Evolutionary conservation across 2,329 filamentous ascomycete species (phyloP).

Genomic region (Cordyceps militaris): DNA sequence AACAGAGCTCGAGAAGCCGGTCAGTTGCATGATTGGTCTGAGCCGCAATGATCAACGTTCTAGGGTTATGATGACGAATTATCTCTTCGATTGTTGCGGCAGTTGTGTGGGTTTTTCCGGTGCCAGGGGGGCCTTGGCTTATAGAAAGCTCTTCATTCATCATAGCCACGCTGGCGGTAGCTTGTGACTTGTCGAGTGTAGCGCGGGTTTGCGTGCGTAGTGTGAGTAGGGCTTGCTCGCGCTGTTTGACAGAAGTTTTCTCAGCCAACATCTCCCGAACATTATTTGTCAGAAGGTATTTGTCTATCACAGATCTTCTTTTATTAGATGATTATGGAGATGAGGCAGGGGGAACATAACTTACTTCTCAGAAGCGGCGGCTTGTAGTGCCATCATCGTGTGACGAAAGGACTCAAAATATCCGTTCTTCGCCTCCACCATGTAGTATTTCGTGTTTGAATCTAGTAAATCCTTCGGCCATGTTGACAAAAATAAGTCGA

Average conservation of each 20-base stretch:
- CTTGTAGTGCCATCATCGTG: slow-evolving; percentile 64
- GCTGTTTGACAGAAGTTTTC: slow-evolving; percentile 13
- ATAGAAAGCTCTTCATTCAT: slow-evolving; percentile 66
- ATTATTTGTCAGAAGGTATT: background rate
- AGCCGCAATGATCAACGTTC: slow-evolving; percentile 70
- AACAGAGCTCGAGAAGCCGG: slow-evolving; percentile 63
- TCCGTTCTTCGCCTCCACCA: slow-evolving; percentile 67
- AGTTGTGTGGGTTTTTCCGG: slow-evolving; percentile 74
- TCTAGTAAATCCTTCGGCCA: slow-evolving; percentile 57
- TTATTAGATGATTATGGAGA: background rate
- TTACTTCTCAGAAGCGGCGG: slow-evolving; percentile 37
- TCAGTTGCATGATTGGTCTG: slow-evolving; percentile 91
- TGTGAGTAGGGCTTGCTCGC: too few relatives aligned
- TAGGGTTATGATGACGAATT: slow-evolving; percentile 34
- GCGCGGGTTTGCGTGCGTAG: slow-evolving; percentile 17
- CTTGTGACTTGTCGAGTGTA: slow-evolving; percentile 63
- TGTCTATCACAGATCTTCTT: background rate
- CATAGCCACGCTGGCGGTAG: slow-evolving; percentile 60
- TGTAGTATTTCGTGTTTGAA: slow-evolving; percentile 61
- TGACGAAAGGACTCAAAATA: slow-evolving; percentile 75
- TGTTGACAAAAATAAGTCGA: slow-evolving; percentile 68
- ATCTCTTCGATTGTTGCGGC: slow-evolving; percentile 52
- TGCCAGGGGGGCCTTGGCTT: slow-evolving; percentile 73
- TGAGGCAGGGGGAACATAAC: slow-evolving; percentile 23
- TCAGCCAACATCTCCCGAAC: slow-evolving; percentile 16